Conservation (phyloP, 768 basidiomycete species). For the Leccinum truebloodii region DNA sequence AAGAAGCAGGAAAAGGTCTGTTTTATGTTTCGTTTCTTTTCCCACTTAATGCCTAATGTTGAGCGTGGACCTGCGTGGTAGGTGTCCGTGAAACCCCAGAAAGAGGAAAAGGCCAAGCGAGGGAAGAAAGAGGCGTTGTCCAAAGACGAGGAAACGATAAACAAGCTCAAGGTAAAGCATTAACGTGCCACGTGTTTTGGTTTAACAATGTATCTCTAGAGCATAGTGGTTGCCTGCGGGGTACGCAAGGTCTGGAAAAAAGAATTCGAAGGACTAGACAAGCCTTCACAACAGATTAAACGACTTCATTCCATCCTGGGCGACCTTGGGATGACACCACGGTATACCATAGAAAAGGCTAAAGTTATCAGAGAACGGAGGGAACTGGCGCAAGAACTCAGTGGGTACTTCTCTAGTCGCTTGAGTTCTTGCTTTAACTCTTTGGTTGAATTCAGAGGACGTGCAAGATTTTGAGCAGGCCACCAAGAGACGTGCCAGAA, state of each 20-base stretch:
- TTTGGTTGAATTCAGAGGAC: constrained; percentile 52
- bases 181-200: neutral
- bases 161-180: constrained; percentile 62
- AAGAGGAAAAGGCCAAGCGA: constrained; percentile 27
- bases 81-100: constrained; percentile 27
- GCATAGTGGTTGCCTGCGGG: constrained; percentile 72
- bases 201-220: constrained; percentile 37
- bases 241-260: constrained; percentile 77
- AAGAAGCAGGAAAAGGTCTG: constrained; percentile 42
- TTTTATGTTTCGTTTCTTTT: neutral
- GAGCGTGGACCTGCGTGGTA: constrained; percentile 4
- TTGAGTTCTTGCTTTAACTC: neutral
- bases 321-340: constrained; percentile 80
- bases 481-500: constrained; percentile 32
- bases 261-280: constrained; percentile 61
- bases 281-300: constrained; percentile 60
- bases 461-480: constrained; percentile 68
- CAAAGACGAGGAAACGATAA: constrained; percentile 75
- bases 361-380: constrained; percentile 69
- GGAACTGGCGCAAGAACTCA: constrained; percentile 76
- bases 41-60: neutral
- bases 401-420: constrained; percentile 42
- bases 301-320: constrained; percentile 63
- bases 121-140: constrained; percentile 37
- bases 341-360: constrained; percentile 79